These are phyloP conservation scores for Fraxinus albicans DNA, from an alignment of 305 asterid species.

Conservation along the genomic window DNA sequence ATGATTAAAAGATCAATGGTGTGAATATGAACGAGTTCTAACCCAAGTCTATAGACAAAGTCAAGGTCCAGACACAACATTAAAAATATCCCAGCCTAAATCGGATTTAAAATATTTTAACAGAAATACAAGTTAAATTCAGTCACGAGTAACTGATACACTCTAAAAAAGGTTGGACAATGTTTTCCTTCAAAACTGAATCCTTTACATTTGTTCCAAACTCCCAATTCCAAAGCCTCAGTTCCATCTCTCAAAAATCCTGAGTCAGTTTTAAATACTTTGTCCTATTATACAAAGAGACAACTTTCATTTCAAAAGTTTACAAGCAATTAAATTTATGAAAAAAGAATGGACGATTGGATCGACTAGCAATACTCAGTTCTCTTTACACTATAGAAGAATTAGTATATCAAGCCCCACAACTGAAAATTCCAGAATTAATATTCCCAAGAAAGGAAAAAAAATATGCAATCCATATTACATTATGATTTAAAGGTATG, in stretches of 20 bases:
- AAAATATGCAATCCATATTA: background rate
- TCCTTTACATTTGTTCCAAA: background rate
- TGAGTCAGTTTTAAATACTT: background rate
- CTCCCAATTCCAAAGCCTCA: background rate
- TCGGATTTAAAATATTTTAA: background rate
- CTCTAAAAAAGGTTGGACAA: background rate
- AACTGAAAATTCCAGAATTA: background rate
- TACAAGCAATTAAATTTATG: background rate
- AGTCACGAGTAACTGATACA: background rate
- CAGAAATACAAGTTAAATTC: background rate
- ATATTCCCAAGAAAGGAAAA: background rate
- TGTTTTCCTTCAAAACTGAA: background rate
- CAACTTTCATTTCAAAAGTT: background rate
- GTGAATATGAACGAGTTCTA: background rate
- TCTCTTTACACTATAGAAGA: background rate
- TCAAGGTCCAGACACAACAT: background rate
- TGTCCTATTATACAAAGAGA: background rate
- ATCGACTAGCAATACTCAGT: background rate
- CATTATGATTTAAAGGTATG: background rate
- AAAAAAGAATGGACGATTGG: background rate
- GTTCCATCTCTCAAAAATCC: background rate
- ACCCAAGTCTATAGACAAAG: background rate
- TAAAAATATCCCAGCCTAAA: background rate
- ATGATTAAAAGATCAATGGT: slow-evolving; percentile 2
- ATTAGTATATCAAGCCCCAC: background rate